phyloP scores from a whole-genome alignment of 2,329 filamentous ascomycete genomes.

The Diplodia intermedia region DNA sequence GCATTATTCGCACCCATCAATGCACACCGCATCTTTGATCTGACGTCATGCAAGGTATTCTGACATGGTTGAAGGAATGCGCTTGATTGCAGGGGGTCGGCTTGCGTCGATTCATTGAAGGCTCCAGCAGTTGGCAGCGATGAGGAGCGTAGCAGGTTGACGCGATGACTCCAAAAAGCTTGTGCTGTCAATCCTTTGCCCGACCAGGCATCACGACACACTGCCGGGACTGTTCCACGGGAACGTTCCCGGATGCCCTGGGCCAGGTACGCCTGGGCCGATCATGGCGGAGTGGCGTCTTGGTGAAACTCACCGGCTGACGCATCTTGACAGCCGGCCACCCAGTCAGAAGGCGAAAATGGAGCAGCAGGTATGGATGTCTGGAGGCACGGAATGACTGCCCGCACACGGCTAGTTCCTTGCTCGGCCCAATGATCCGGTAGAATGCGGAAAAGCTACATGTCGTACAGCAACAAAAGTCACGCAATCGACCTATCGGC shows the following conservation, averaged over 20 bases:
- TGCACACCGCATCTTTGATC: constrained; percentile 21
- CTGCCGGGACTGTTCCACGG: not conserved
- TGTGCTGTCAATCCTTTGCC: not conserved
- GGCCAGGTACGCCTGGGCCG: not conserved
- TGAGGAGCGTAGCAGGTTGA: not conserved
- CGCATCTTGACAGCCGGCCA: not conserved
- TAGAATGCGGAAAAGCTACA: constrained; percentile 18
- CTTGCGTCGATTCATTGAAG: constrained; percentile 10
- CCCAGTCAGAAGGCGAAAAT: not conserved
- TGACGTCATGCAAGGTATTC: constrained; percentile 21
- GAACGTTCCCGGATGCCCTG: not conserved
- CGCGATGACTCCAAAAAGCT: constrained; percentile 2
- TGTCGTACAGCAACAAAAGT: constrained; percentile 12
- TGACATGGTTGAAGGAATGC: constrained; percentile 5
- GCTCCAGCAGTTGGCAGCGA: not conserved
- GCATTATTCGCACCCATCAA: constrained; percentile 7
- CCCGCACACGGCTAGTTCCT: not conserved
- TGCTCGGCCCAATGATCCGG: not conserved
- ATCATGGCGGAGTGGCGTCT: constrained; percentile 6
- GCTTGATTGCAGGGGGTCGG: not conserved
- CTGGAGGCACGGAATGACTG: not conserved
- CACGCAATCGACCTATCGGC: constrained; percentile 24
- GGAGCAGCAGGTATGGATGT: not conserved
- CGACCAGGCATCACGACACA: not conserved
- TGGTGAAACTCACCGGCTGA: constrained; percentile 7